Evolutionary conservation across 225 moss, liverwort and hornwort species (phyloP).

Genomic region (Climacium dendroides): DNA sequence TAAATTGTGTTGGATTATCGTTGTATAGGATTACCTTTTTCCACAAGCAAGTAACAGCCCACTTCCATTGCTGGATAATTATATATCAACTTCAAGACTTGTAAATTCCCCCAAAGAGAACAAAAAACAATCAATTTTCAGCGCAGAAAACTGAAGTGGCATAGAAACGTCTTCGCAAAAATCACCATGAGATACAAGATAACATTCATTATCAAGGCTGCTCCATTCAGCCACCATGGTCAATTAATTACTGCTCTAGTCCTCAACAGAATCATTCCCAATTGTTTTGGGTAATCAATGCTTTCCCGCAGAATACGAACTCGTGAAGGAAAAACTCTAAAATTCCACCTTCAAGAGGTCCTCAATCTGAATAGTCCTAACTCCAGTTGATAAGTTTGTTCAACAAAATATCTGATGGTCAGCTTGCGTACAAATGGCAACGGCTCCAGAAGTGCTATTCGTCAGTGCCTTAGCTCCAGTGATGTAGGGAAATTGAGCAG

Average conservation of each 20-base stretch:
- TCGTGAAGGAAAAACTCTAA: background rate
- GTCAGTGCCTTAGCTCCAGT: background rate
- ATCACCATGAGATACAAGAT: background rate
- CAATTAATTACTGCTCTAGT: background rate
- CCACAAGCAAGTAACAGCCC: background rate
- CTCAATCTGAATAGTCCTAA: background rate
- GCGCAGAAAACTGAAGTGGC: background rate
- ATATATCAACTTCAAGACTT: background rate
- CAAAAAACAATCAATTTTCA: background rate
- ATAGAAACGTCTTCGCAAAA: background rate
- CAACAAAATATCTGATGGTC: background rate
- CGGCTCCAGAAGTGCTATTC: background rate
- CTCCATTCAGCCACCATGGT: background rate
- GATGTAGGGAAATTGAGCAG: background rate
- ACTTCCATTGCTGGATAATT: background rate
- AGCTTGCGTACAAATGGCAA: background rate
- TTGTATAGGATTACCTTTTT: background rate
- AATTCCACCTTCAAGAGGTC: conserved; percentile 6
- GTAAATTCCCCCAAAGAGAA: background rate
- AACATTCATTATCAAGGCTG: background rate
- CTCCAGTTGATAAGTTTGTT: background rate
- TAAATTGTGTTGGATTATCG: background rate
- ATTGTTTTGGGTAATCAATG: background rate
- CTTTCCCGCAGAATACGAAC: background rate
- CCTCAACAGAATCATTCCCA: background rate